Evolutionary conservation across 176 grass and related monocot genomes (phyloP), one percentile per base, ranked within the genome.

Genomic region (Carex pumila): DNA sequence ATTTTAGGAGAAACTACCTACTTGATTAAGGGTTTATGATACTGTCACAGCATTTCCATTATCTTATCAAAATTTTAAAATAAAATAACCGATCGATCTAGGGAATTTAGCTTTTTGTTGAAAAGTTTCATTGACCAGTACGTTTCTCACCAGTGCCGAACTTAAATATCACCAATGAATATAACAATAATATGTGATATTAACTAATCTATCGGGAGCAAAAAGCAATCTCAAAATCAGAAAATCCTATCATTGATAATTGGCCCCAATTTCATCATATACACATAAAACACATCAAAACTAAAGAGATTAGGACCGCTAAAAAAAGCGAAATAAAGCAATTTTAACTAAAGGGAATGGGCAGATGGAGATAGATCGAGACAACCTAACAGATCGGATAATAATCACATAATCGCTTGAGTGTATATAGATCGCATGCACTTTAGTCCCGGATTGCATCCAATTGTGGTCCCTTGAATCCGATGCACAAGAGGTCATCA

Each of bases 381-480:
- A 86, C 76, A 86, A 81, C 41, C 59, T 81, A 81, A 80, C 76
- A n/a, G 53, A 86, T 70, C 22, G n/a, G 62, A 83, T 79, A 71
- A 53, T 64, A 32, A 86, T 56, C 32, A 79, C 15, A 65, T 79
- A 79, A 65, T 65, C 84, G 15, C 84, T 80, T 52, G 84, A 77
- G 73, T 85, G 57, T 41, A 85, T 79, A 78, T 14, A 17, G 47
- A 86, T 86, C 75, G 65, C 41, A 66, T 15, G 10, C 79, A 69
- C 49, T 83, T 83, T 83, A 62, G 61, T 83, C 61, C 80, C 81
- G 47, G 11, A n/a, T 54, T 52, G 39, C 61, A 82, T 83, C 64
- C 81, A 63, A 41, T 59, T 69, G 85, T 80, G 85, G 85, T 81
- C 85, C 85, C 47, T 37, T 17, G 80, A 76, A 83, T 87, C 86